Percentiles rank a stretch among this genome's conserved stretches.
Conservation (phyloP, 192 early-diverging fungal species). For the Pilaira anomala region DNA sequence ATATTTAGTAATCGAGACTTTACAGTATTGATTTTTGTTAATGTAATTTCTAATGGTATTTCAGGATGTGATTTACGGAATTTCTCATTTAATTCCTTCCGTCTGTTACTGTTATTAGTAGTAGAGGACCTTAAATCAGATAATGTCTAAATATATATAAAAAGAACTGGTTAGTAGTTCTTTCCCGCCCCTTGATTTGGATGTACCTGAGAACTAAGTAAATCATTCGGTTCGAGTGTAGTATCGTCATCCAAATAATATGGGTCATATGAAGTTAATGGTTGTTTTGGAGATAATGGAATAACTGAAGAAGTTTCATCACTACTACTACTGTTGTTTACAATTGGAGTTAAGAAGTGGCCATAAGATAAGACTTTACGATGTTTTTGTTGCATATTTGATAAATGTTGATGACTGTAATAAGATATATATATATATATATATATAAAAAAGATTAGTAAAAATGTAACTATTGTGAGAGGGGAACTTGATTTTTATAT, state of each 20-base stretch:
- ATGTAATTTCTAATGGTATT: constrained; percentile 73
- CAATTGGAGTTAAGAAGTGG: constrained; percentile 42
- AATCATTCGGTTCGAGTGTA: background rate
- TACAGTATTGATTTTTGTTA: constrained; percentile 82
- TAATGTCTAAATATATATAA: too few relatives aligned
- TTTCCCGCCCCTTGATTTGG: background rate
- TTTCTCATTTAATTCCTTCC: constrained; percentile 83
- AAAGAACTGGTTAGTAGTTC: background rate
- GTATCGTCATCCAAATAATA: background rate
- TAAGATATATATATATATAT: background rate
- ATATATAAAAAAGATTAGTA: background rate
- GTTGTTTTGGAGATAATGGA: background rate
- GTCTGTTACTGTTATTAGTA: constrained; percentile 55
- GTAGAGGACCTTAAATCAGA: too few relatives aligned
- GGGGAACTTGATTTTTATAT: background rate
- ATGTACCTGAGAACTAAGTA: background rate
- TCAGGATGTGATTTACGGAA: constrained; percentile 78
- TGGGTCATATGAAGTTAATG: background rate
- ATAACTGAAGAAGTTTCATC: background rate
- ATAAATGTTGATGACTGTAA: constrained; percentile 28
- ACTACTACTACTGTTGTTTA: background rate
- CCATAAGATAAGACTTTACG: constrained; percentile 49
- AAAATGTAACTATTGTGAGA: too few relatives aligned
- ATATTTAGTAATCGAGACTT: constrained; percentile 71
- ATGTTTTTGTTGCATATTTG: constrained; percentile 16